Base-by-base conservation (phyloP, 2,329 filamentous ascomycete genomes). In the Lecanicillium sp. region DNA sequence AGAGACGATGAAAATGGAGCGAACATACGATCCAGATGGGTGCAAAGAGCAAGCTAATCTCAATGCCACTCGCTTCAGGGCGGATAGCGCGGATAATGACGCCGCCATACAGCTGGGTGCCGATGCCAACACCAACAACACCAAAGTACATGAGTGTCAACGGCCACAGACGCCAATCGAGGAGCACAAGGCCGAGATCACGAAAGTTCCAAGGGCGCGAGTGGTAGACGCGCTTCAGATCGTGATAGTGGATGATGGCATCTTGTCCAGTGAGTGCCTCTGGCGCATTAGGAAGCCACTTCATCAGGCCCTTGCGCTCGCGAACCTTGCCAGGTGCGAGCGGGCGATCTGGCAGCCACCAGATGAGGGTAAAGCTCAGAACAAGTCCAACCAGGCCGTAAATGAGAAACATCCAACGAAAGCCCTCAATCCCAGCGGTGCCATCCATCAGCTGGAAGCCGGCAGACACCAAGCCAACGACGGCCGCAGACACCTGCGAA, bases 361-460 rank as follows among this genome's bases (percentile, higher is more conserved):
- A 94, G 3, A 95, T 72, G 25, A 95, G 69, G 4, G 66, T 58
- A 35, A 94, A 62, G 13, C 87, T 87, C 17, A 90, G 71, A 2
- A 84, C 60, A 22, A 89, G 68, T 3, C 79, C 84, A 37, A 87
- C 72, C 9, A 94, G 65, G 2, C 88, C 88, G 52, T 89, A 95
- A 15, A 95, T 62, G 33, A 95, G 71, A 55, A 95, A 94, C 88
- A 95, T 95, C 85, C 85, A 92, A 47, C 84, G 81, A 55, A 87
- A 90, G 4, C 88, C 88, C 4, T 87, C 83, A 0, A 94, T 69
- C 0, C 86, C 87, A 4, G 75, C 71, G 0, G 72, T 53, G 1
- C 85, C 86, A 52, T 95, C 87, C 84, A 95, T 94, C 54, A 90
- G 69, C 60, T 95, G 88, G 55, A 95, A 94, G 0, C 87, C 88